phyloP scores from a whole-genome alignment of 2,329 filamentous ascomycete genomes.

The Claviceps pusilla region DNA sequence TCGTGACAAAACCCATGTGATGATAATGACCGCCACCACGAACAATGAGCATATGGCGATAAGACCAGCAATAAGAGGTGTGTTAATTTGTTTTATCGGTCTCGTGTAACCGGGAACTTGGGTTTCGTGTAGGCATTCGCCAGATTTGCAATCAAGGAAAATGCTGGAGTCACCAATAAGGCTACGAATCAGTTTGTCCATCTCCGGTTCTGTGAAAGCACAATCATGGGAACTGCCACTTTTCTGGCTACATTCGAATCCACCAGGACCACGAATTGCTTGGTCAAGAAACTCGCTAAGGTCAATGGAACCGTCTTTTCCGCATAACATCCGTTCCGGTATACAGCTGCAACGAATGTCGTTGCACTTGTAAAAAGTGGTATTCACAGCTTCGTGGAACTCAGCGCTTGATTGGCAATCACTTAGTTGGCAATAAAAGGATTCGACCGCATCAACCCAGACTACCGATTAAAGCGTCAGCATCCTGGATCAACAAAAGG shows the following conservation, averaged over 20 bases:
- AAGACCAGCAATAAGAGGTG: constrained; percentile 82
- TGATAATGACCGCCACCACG: constrained; percentile 69
- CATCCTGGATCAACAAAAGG: not conserved
- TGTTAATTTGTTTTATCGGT: constrained; percentile 90
- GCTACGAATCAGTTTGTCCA: constrained; percentile 76
- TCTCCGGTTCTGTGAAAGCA: constrained; percentile 76
- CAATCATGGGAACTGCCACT: constrained; percentile 52
- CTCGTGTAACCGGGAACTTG: constrained; percentile 82
- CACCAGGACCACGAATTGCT: constrained; percentile 73
- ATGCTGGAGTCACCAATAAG: constrained; percentile 92
- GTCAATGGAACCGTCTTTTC: constrained; percentile 79
- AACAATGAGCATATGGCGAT: constrained; percentile 80
- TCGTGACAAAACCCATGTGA: constrained; percentile 77
- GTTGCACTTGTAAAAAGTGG: constrained; percentile 71
- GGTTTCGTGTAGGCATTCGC: constrained; percentile 86
- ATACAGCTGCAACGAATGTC: constrained; percentile 80
- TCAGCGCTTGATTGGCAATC: constrained; percentile 62
- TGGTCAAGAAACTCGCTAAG: constrained; percentile 76
- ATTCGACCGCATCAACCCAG: constrained; percentile 88
- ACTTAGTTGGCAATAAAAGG: constrained; percentile 86
- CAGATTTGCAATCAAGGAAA: constrained; percentile 62
- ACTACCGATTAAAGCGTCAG: constrained; percentile 33
- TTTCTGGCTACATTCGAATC: constrained; percentile 58
- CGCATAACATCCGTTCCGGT: constrained; percentile 83
- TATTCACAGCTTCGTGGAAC: constrained; percentile 56